A percentile compares a stretch with the other conserved stretches of the same genome.
Evolutionary conservation across 1,139 yeast species (phyloP).

Genomic region (Meyerozyma smithsonii): DNA sequence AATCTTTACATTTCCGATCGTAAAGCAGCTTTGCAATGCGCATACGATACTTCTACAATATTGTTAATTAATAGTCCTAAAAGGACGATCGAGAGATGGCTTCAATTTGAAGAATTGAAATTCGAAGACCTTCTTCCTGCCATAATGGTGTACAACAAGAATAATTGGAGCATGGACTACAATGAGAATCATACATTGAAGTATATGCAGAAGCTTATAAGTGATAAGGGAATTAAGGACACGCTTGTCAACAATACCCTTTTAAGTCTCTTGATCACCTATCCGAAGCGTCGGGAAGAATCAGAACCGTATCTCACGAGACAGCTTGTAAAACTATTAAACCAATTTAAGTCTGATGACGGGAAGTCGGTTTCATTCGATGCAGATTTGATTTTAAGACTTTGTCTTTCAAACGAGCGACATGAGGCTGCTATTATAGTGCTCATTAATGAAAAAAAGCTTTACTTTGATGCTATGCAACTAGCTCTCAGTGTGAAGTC

Average conservation of each 20-base stretch:
- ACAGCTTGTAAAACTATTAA: constrained; percentile 27
- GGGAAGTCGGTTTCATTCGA: constrained; percentile 39
- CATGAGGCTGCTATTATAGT: constrained; percentile 66
- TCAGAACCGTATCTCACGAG: constrained; percentile 28
- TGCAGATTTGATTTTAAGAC: constrained; percentile 67
- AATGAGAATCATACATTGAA: constrained; percentile 59
- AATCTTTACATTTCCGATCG: constrained; percentile 43
- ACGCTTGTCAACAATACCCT: constrained; percentile 65
- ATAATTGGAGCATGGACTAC: constrained; percentile 24
- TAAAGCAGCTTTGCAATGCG: constrained; percentile 25
- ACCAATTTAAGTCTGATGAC: constrained; percentile 19
- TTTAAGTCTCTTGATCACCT: constrained; percentile 65
- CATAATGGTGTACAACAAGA: constrained; percentile 58
- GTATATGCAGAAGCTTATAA: constrained; percentile 58
- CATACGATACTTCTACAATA: constrained; percentile 66
- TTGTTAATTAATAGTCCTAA: constrained; percentile 65
- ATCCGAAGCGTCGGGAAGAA: constrained; percentile 32
- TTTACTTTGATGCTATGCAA: constrained; percentile 77
- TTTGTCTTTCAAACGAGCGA: constrained; percentile 60
- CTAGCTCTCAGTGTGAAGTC: constrained; percentile 64
- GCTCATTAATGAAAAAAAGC: constrained; percentile 56
- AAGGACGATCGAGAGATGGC: constrained; percentile 76
- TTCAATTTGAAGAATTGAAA: constrained; percentile 46
- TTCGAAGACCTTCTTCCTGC: constrained; percentile 71
- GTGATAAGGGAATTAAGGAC: constrained; percentile 44